Base-by-base conservation (phyloP, 345 rosid genomes). In the Boechera retrofracta region DNA sequence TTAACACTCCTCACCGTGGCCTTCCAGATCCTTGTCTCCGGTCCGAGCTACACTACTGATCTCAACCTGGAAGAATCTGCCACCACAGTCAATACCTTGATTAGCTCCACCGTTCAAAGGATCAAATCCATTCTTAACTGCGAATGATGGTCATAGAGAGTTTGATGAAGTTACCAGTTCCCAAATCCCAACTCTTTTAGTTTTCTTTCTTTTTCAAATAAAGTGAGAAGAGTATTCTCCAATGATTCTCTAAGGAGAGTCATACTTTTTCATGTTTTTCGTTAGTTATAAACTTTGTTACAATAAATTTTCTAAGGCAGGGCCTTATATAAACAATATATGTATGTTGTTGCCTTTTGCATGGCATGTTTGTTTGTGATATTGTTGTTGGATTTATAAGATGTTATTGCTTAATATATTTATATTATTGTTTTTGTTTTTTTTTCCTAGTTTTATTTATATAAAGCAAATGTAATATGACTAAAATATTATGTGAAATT, bases 101-200 rank as follows among this genome's bases (percentile, higher is more conserved):
- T 86, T 45, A 89, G 87, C 82, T 80, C 89, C 35, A 89, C 92
- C 6, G 67, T 88, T 56, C 87, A 84, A 59, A 86, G 81, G 73
- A 80, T 91, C 9, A 91, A 85, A 81, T 62, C 57, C 58, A 85
- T 82, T 69, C 81, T 92, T 26, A 74, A 80, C 47, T 89, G 86
- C 74, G 48, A 75, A 16, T 52, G 64, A 71, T 31, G 35, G 31
- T 48, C 52, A 74, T 26, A 78, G 73, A 72, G 59, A 9, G 53
- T 35, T 48, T 38, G 5, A 47, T 16, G 12, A 24, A 51, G 28
- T 51, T 51, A 44, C 42, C 64, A 12, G 49, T 56, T 63, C 36
- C 13, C 18, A 29, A 4, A 18, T 51, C 47, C 6, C 32, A 67
- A 52, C 56, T 69, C 18, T 53, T 52, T 61, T 31, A 2, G 26